Evolutionary conservation across 2,329 filamentous ascomycete species (phyloP), one percentile per base, ranked within the genome.

Genomic region (Arachnomyces sp.): DNA sequence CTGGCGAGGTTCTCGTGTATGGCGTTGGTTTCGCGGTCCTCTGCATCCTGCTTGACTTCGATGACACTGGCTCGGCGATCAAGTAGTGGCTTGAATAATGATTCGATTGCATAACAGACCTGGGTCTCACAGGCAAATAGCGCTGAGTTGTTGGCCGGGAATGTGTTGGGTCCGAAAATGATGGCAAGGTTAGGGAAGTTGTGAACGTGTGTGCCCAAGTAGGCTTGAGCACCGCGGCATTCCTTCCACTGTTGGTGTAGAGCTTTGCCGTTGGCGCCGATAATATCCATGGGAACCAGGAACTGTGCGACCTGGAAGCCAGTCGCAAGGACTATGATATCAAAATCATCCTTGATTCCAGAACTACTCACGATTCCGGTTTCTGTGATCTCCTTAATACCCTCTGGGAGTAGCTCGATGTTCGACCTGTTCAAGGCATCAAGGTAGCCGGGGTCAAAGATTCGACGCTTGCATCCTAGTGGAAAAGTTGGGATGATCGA

Each of bases 1-100:
- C 9, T 46, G 32, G 1, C n/a, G n/a, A 65, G 47, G 15, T 52
- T 39, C n/a, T 40, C 28, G 25, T 66, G 52, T 1, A 67, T 51
- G 4, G 44, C 41, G 7, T 55, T 51, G 3, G 53, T 52, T 11
- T 44, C 53, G 2, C 47, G 34, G 25, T 61, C 52, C 46, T 65
- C 62, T 2, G 52, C 53, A 2, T 48, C 39, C 38, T 55, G 40
- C 43, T 59, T 63, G 34, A 66, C 57, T 41, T 67, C 63, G 28
- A 68, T 50, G 15, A 56, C 52, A 1, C 48, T 44, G 13, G 55
- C 56, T 3, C 47, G 39, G 2, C 45, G 41, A 30, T 65, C 55
- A 5, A 66, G 33, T 7, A 62, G 25, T 11, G 59, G 58, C 15
- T 25, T 31, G 37, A 62, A 45, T 2, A 62, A 40, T 1, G 54